Percentiles rank a stretch among this genome's conserved stretches.
phyloP scores from a whole-genome alignment of 768 basidiomycete genomes.

The Tubosaeta sp. region DNA sequence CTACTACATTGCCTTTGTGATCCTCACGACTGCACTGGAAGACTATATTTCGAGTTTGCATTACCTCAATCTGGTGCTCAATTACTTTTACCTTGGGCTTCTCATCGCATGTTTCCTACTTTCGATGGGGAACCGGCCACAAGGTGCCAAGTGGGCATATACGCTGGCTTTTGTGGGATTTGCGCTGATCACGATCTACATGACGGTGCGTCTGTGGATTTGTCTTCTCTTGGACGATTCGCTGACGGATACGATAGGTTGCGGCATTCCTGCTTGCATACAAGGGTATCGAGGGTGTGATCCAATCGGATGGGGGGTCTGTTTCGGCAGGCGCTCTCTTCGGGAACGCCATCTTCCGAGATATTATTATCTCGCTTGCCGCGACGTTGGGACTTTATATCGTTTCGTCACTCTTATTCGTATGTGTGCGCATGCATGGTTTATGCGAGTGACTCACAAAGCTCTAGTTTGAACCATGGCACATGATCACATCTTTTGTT shows the following conservation, averaged over 20 bases:
- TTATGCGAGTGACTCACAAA: not conserved
- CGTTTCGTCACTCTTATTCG: slow-evolving; percentile 76
- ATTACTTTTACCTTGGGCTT: slow-evolving; percentile 85
- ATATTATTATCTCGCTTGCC: slow-evolving; percentile 79
- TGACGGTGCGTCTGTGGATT: slow-evolving; percentile 64
- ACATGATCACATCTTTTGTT: slow-evolving; percentile 95
- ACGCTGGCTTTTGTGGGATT: slow-evolving; percentile 84
- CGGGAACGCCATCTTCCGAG: slow-evolving; percentile 74
- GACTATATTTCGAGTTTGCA: slow-evolving; percentile 56
- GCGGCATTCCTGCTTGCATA: slow-evolving; percentile 80
- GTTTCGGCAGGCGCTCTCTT: slow-evolving; percentile 61
- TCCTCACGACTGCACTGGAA: slow-evolving; percentile 74
- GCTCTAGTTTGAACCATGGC: slow-evolving; percentile 91
- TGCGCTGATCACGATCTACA: slow-evolving; percentile 89
- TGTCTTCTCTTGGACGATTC: slow-evolving; percentile 1
- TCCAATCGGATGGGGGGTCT: slow-evolving; percentile 39
- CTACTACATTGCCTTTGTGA: slow-evolving; percentile 85
- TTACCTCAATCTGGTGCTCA: slow-evolving; percentile 71
- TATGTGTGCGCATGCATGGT: slow-evolving; percentile 38
- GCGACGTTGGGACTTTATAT: slow-evolving; percentile 92
- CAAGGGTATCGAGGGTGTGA: slow-evolving; percentile 68
- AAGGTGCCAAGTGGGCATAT: slow-evolving; percentile 86
- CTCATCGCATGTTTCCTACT: slow-evolving; percentile 86
- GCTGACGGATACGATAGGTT: slow-evolving; percentile 39
- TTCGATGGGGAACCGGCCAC: slow-evolving; percentile 86